Evolutionary conservation across 2,329 filamentous ascomycete species (phyloP), one percentile per base, ranked within the genome.

Genomic region (Stemphylium beticola): DNA sequence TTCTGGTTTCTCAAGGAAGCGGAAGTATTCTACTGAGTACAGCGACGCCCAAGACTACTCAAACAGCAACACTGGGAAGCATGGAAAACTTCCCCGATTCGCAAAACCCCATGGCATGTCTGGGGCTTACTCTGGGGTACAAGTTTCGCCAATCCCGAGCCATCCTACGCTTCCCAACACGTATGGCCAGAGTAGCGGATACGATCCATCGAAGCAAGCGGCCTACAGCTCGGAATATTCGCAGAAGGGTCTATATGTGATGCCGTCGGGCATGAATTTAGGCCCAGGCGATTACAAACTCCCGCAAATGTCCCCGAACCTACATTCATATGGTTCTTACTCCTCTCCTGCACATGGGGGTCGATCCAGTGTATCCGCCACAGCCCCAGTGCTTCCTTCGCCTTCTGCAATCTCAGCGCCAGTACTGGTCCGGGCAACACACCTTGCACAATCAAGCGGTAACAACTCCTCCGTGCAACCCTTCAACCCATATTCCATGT

Each of bases 401-500:
- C 78, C 82, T 12, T 66, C 76, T 11, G 63, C 62, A 15, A 61
- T 76, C 9, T 69, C 80, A 29, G 84, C 83, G 53, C 88, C 87
- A 34, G 82, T 83, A 20, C 74, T 90, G 53, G 86, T 90, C 49
- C 82, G 88, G 53, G 89, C 87, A 4, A 89, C 88, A 2, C 88
- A 86, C 2, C 74, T 90, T 42, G 81, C 85, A 48, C 81, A 83
- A 8, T 67, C 77, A n/a, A 81, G 77, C 18, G 31, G 41, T 61
- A 73, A 81, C 15, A 56, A 80, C 45, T 65, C 78, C 45, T 74
- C 72, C 39, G 75, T 78, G 4, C 80, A 82, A 14, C 72, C 75
- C 1, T 76, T 92, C 76, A 91, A 92, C 65, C 89, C 89, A 0
- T 93, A 96, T 70, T 85, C 87, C 3, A 84, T 93, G 62, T 93